These are phyloP conservation scores for Apiospora koreana DNA, from an alignment of 2,329 filamentous ascomycete genomes.

Conservation along the genomic window DNA sequence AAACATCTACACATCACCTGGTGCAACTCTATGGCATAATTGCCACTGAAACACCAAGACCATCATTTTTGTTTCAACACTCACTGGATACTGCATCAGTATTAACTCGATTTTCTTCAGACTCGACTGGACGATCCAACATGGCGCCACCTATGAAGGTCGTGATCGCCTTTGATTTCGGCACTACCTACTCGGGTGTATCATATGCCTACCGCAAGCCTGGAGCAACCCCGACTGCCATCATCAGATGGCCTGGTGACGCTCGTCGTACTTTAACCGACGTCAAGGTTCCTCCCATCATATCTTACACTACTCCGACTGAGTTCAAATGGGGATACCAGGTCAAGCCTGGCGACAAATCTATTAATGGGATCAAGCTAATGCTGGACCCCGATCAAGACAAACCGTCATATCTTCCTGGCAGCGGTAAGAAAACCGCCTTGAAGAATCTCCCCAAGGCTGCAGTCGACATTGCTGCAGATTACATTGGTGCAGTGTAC, in stretches of 20 bases:
- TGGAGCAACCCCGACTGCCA: neutral
- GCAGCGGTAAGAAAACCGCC: neutral
- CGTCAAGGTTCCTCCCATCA: conserved; percentile 11
- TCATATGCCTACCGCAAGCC: neutral
- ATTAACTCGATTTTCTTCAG: neutral
- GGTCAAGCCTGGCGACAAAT: neutral
- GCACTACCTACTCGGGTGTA: conserved; percentile 1
- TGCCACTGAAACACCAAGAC: neutral
- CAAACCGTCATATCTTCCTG: conserved; percentile 1
- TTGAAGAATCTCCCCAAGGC: conserved; percentile 9
- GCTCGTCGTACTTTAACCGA: neutral
- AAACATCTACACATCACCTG: neutral
- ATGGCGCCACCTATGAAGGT: neutral
- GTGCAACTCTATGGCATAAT: neutral
- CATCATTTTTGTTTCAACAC: neutral
- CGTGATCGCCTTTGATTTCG: conserved; percentile 9
- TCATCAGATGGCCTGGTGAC: conserved; percentile 12
- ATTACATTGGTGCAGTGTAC: conserved; percentile 13
- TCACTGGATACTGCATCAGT: neutral
- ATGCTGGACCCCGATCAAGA: conserved; percentile 5
- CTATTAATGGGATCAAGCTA: neutral
- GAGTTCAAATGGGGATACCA: conserved; percentile 2
- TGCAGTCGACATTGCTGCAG: conserved; percentile 3
- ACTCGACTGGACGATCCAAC: neutral
- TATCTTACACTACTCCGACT: neutral